Evolutionary conservation across 2,329 filamentous ascomycete genomes (phyloP).

Genomic region (Aureobasidium lini): DNA sequence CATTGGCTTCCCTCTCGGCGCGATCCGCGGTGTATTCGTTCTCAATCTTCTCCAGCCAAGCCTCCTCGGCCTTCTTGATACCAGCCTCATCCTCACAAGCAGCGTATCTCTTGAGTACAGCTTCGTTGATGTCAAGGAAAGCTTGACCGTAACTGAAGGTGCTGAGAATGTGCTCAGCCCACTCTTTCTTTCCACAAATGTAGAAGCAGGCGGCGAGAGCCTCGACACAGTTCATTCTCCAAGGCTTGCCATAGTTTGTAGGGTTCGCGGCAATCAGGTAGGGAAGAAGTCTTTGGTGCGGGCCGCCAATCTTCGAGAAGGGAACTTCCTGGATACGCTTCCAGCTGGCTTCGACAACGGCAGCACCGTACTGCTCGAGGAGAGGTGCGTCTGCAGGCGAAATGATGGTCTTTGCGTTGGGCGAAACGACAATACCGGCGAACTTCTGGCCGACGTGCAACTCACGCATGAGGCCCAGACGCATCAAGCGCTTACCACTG

Average conservation of each 20-base stretch:
- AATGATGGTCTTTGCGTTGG: constrained; percentile 80
- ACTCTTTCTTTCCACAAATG: constrained; percentile 86
- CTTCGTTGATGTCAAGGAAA: constrained; percentile 85
- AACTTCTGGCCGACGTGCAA: constrained; percentile 88
- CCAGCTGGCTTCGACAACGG: constrained; percentile 97
- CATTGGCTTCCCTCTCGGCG: constrained; percentile 51
- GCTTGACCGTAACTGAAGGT: constrained; percentile 83
- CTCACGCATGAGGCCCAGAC: constrained; percentile 86
- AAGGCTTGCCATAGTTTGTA: constrained; percentile 95
- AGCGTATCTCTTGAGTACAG: constrained; percentile 75
- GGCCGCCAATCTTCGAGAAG: constrained; percentile 84
- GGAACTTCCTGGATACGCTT: constrained; percentile 86
- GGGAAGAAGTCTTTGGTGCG: constrained; percentile 81
- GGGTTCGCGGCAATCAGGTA: constrained; percentile 95
- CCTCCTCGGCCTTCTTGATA: constrained; percentile 75
- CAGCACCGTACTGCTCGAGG: constrained; percentile 82
- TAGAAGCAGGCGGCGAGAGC: constrained; percentile 86
- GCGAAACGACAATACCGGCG: constrained; percentile 85
- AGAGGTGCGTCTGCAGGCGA: constrained; percentile 76
- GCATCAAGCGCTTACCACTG: constrained; percentile 91
- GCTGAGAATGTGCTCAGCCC: constrained; percentile 75
- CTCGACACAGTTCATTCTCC: constrained; percentile 92
- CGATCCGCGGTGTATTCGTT: constrained; percentile 76
- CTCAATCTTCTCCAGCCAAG: constrained; percentile 87
- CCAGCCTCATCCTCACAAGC: constrained; percentile 73